Conservation (phyloP, 2,329 filamentous ascomycete genomes). For the Basipetospora chlamydospora region DNA sequence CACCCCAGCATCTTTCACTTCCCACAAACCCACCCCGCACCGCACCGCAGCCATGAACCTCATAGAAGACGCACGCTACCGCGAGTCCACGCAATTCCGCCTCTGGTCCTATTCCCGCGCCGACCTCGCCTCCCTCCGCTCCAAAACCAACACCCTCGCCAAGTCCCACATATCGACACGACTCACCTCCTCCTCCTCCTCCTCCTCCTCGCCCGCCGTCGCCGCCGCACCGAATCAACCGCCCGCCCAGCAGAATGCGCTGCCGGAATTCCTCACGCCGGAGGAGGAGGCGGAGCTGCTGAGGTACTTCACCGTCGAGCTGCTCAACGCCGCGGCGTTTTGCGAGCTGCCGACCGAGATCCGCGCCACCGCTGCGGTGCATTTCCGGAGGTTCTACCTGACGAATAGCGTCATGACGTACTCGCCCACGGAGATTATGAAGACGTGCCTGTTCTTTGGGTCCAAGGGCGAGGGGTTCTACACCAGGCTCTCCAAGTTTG, state of each 20-base stretch:
- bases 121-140: constrained; percentile 56
- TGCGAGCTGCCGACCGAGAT: constrained; percentile 16
- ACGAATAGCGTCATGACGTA: constrained; percentile 96
- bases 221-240: background rate
- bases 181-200: constrained; percentile 24
- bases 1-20: too few species aligned
- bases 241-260: constrained; percentile 8
- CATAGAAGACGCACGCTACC: constrained; percentile 75
- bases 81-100: constrained; percentile 76
- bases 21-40: too few species aligned
- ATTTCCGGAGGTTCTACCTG: constrained; percentile 87
- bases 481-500: constrained; percentile 36
- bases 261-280: constrained; percentile 66
- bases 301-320: constrained; percentile 55
- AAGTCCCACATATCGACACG: constrained; percentile 42
- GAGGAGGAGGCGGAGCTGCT: constrained; percentile 74
- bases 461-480: constrained; percentile 85
- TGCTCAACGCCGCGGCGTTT: constrained; percentile 40
- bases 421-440: constrained; percentile 75
- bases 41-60: constrained; percentile 2
- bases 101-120: constrained; percentile 82
- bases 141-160: constrained; percentile 67
- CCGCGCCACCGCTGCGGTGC: constrained; percentile 65
- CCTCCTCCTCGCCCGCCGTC: too few species aligned
- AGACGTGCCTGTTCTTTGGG: constrained; percentile 82